These are phyloP conservation scores for Phytophthora citrophthora DNA, from an alignment of 352 stramenopile genomes.

Conservation along the genomic window DNA sequence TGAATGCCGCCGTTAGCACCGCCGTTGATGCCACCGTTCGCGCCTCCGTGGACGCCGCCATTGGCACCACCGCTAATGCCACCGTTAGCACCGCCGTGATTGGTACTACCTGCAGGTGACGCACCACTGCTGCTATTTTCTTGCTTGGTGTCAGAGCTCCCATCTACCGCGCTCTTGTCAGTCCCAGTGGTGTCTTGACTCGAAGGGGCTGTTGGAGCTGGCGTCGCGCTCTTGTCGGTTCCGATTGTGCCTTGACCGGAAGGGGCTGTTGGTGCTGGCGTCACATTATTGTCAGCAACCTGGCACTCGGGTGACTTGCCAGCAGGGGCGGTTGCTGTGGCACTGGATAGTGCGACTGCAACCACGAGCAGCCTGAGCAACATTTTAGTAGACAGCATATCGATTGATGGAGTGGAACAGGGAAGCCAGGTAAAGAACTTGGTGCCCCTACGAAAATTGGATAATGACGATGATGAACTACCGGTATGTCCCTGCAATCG, in stretches of 20 bases:
- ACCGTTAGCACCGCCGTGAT: neutral
- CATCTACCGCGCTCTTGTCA: slow-evolving; percentile 6
- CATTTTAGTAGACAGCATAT: slow-evolving; percentile 18
- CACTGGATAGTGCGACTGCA: slow-evolving; percentile 7
- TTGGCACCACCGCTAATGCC: neutral
- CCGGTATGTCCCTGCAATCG: neutral
- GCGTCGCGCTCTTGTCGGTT: neutral
- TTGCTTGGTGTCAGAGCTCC: slow-evolving; percentile 4
- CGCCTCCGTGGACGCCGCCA: neutral
- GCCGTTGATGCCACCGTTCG: neutral
- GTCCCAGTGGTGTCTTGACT: neutral
- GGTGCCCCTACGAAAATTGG: slow-evolving; percentile 12
- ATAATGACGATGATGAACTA: slow-evolving; percentile 13
- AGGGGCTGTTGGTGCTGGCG: slow-evolving; percentile 1
- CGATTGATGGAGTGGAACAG: slow-evolving; percentile 1
- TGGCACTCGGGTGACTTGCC: slow-evolving; percentile 6
- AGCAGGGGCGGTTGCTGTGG: neutral
- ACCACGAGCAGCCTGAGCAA: slow-evolving; percentile 13
- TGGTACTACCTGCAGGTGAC: neutral
- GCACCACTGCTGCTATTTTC: neutral
- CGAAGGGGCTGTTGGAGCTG: neutral
- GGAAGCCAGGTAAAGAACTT: neutral
- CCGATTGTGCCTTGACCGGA: neutral
- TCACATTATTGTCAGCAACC: neutral
- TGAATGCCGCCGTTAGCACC: neutral